A percentile compares a stretch with the other conserved stretches of the same genome.
Conservation (phyloP, 352 stramenopile species). For the Hyaloperonospora brassicae region DNA sequence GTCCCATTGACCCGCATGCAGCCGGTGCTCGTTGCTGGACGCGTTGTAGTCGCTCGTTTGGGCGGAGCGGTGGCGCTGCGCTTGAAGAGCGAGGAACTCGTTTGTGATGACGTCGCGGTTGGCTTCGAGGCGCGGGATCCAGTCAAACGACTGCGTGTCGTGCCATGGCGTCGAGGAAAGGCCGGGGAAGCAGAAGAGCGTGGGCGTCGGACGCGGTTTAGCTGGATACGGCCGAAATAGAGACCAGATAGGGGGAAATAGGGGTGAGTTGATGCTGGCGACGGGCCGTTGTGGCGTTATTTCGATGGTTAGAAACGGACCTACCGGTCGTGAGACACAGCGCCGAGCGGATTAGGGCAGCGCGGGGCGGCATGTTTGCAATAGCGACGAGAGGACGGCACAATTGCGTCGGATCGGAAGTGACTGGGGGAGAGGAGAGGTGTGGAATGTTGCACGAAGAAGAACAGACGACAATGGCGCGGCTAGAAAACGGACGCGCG, state of each 20-base stretch:
- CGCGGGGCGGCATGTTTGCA: slow-evolving; percentile 30
- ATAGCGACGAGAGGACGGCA: too few relatives aligned
- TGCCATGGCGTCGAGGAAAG: slow-evolving; percentile 61
- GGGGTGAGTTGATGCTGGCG: background rate
- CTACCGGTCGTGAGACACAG: slow-evolving; percentile 71
- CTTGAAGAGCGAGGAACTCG: slow-evolving; percentile 49
- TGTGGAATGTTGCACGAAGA: too few relatives aligned
- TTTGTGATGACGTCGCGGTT: slow-evolving; percentile 51
- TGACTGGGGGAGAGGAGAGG: too few relatives aligned
- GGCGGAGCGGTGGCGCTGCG: slow-evolving; percentile 21
- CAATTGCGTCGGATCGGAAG: too few relatives aligned
- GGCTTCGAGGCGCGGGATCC: slow-evolving; percentile 42
- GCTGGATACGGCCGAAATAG: slow-evolving; percentile 19
- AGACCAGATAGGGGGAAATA: background rate
- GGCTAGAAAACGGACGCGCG: too few relatives aligned
- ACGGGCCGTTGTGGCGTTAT: too few relatives aligned
- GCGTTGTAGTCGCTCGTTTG: slow-evolving; percentile 47
- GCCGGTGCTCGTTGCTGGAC: slow-evolving; percentile 62
- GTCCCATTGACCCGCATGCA: slow-evolving; percentile 88
- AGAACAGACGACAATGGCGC: too few relatives aligned
- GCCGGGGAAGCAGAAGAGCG: slow-evolving; percentile 73
- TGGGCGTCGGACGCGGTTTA: slow-evolving; percentile 68
- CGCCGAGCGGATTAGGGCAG: slow-evolving; percentile 61
- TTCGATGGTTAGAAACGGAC: background rate
- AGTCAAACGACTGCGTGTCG: slow-evolving; percentile 46